phyloP scores from a whole-genome alignment of 1,139 yeast genomes.

The Pichia sp. region DNA sequence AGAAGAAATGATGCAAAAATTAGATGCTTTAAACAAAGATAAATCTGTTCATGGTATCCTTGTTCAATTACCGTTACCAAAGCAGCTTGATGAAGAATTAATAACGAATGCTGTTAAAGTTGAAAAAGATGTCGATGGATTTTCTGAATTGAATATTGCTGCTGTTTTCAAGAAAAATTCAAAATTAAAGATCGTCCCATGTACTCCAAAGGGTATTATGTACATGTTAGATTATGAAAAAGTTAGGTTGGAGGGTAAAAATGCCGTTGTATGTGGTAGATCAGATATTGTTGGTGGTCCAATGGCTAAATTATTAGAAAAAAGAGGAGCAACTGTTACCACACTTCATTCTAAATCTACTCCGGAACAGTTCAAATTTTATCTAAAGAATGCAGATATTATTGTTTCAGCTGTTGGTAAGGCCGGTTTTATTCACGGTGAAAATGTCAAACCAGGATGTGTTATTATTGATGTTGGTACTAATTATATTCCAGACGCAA shows the following conservation, averaged over 20 bases:
- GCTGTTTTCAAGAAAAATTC: constrained; percentile 72
- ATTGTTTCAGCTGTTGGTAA: constrained; percentile 75
- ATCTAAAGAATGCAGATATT: constrained; percentile 59
- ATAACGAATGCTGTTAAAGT: constrained; percentile 64
- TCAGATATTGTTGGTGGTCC: constrained; percentile 84
- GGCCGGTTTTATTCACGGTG: constrained; percentile 64
- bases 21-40: constrained; percentile 55
- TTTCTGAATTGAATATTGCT: constrained; percentile 69
- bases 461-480: constrained; percentile 77
- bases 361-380: constrained; percentile 45
- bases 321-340: constrained; percentile 72
- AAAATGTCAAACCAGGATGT: constrained; percentile 64
- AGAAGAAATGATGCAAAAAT: constrained; percentile 48
- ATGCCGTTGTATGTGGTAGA: constrained; percentile 74
- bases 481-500: constrained; percentile 59
- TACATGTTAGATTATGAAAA: constrained; percentile 62
- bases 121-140: constrained; percentile 76
- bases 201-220: constrained; percentile 76
- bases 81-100: constrained; percentile 59
- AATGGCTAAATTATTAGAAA: constrained; percentile 63
- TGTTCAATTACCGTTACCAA: constrained; percentile 70
- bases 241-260: constrained; percentile 53
- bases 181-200: constrained; percentile 63
- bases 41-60: constrained; percentile 62
- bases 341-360: constrained; percentile 70